Conservation (phyloP, 2,329 filamentous ascomycete species). For the Diaporthe ampelina region DNA sequence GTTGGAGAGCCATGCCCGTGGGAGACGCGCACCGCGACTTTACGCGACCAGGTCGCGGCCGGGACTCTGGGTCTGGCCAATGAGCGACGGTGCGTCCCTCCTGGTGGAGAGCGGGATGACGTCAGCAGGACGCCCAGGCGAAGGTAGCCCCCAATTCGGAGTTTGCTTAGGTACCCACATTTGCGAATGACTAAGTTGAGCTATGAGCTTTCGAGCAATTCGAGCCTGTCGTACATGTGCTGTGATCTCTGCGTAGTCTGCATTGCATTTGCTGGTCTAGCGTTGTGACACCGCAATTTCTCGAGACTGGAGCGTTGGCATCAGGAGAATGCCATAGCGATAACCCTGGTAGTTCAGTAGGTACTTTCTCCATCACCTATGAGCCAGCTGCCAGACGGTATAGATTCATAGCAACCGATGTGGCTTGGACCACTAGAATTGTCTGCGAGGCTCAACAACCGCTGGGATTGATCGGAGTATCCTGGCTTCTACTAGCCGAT, state of each 20-base stretch:
- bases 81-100: slow-evolving; percentile 17
- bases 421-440: too few species aligned
- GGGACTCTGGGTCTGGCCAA: slow-evolving; percentile 22
- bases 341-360: too few species aligned
- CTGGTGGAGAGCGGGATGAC: slow-evolving; percentile 29
- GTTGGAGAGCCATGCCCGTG: slow-evolving; percentile 14
- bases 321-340: not conserved
- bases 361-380: too few species aligned
- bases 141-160: not conserved
- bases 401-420: too few species aligned
- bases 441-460: too few species aligned
- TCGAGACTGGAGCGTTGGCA: not conserved
- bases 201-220: slow-evolving; percentile 12
- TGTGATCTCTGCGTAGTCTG: not conserved
- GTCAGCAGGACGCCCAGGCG: slow-evolving; percentile 23
- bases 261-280: not conserved
- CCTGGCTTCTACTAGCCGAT: too few species aligned
- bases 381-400: too few species aligned
- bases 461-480: too few species aligned
- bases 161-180: slow-evolving; percentile 35
- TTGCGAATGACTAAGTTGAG: slow-evolving; percentile 36
- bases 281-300: not conserved
- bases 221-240: not conserved
- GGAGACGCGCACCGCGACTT: slow-evolving; percentile 41
- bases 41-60: slow-evolving; percentile 35